Evolutionary conservation across 169 alveolate genomes (phyloP).

Genomic region (Plasmodium chabaudi): DNA sequence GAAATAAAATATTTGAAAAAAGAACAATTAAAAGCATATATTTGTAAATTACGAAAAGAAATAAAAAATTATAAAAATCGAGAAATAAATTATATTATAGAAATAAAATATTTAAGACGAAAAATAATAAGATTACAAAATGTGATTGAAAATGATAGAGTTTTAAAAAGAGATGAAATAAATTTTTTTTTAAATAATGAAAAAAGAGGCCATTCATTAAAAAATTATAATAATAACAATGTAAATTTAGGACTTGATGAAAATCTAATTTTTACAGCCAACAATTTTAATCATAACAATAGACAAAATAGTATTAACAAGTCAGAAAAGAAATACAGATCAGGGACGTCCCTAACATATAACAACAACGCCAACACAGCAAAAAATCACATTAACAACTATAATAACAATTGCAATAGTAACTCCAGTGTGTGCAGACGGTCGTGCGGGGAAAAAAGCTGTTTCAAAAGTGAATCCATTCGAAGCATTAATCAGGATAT

Average conservation of each 20-base stretch:
- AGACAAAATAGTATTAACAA: slow-evolving; percentile 8
- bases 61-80: slow-evolving; percentile 31
- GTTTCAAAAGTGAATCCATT: slow-evolving; percentile 17
- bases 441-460: not conserved
- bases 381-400: too few relatives aligned
- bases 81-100: slow-evolving; percentile 37
- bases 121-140: slow-evolving; percentile 41
- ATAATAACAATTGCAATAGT: too few relatives aligned
- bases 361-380: not conserved
- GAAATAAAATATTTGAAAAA: slow-evolving; percentile 61
- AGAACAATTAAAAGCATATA: slow-evolving; percentile 66
- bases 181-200: not conserved
- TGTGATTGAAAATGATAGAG: slow-evolving; percentile 49
- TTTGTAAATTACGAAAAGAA: slow-evolving; percentile 62
- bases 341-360: not conserved
- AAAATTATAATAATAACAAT: not conserved
- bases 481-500: slow-evolving; percentile 66
- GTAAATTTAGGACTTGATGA: not conserved
- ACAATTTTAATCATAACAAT: not conserved
- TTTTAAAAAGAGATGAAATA: slow-evolving; percentile 16
- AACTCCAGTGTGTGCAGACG: too few relatives aligned
- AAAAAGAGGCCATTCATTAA: slow-evolving; percentile 2
- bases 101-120: slow-evolving; percentile 68
- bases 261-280: not conserved
- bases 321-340: not conserved